Evolutionary conservation across 2,329 filamentous ascomycete species (phyloP).

Genomic region (Pseudogymnoascus sp.): DNA sequence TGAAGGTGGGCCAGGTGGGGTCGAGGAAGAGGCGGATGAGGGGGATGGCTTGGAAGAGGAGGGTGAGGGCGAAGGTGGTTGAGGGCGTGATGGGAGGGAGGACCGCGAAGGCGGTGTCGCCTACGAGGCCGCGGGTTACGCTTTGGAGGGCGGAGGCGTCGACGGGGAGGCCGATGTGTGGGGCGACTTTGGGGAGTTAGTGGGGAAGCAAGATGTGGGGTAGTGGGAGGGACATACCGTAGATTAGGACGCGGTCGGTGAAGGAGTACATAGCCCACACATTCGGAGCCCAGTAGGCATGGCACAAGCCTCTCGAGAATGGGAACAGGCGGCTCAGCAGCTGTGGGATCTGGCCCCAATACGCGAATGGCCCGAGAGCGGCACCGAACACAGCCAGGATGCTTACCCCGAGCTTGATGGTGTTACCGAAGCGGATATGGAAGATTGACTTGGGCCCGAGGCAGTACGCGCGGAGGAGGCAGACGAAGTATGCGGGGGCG

Average conservation of each 20-base stretch:
- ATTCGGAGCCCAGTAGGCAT: conserved; percentile 98
- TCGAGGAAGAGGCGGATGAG: conserved; percentile 72
- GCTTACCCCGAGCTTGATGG: conserved; percentile 69
- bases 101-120: conserved; percentile 88
- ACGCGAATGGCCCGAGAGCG: conserved; percentile 85
- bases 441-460: conserved; percentile 70
- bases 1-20: conserved; percentile 81
- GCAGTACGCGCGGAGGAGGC: conserved; percentile 81
- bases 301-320: conserved; percentile 86
- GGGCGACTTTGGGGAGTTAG: conserved; percentile 54
- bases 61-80: conserved; percentile 71
- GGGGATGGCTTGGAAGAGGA: conserved; percentile 71
- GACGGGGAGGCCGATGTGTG: conserved; percentile 65
- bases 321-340: conserved; percentile 80
- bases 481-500: conserved; percentile 92
- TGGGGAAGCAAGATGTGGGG: conserved; percentile 23
- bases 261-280: conserved; percentile 97
- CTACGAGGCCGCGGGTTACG: conserved; percentile 85
- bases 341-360: conserved; percentile 75
- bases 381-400: conserved; percentile 62
- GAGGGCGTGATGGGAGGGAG: conserved; percentile 77
- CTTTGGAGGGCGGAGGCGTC: conserved; percentile 71
- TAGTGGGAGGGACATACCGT: conserved; percentile 44
- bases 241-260: conserved; percentile 71
- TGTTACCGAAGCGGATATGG: conserved; percentile 67